Evolutionary conservation across 352 stramenopile species (phyloP).

Genomic region (Globisporangium splendens): DNA sequence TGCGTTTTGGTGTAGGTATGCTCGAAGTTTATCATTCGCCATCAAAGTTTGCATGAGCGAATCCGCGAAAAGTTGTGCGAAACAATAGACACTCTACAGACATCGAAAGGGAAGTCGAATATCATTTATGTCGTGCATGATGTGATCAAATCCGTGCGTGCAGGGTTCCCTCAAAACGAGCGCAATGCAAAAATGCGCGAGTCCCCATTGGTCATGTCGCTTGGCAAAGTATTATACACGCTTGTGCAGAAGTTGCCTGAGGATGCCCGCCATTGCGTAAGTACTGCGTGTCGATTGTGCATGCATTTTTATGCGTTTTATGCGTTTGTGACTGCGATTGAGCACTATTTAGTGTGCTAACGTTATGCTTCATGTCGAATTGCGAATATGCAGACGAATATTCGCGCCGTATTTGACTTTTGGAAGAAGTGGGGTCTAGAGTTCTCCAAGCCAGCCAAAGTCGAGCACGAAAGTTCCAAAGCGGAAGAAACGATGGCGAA

Average conservation of each 20-base stretch:
- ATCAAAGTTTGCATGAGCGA: slow-evolving; percentile 63
- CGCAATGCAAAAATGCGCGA: slow-evolving; percentile 76
- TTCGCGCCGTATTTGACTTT: slow-evolving; percentile 75
- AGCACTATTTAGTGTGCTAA: slow-evolving; percentile 1
- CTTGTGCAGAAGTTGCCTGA: slow-evolving; percentile 59
- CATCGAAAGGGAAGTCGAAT: slow-evolving; percentile 65
- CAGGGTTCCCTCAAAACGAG: slow-evolving; percentile 62
- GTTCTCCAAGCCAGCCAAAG: slow-evolving; percentile 35
- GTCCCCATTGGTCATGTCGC: slow-evolving; percentile 56
- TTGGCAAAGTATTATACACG: slow-evolving; percentile 62
- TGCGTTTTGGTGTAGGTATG: slow-evolving; percentile 43
- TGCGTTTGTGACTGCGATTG: not conserved
- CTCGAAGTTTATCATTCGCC: slow-evolving; percentile 81
- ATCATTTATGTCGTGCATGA: slow-evolving; percentile 85
- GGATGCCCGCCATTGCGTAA: slow-evolving; percentile 64
- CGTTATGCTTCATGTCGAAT: not conserved
- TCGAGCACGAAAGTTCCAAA: slow-evolving; percentile 22
- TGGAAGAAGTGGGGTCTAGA: slow-evolving; percentile 82
- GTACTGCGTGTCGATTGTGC: slow-evolving; percentile 16
- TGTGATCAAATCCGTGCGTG: slow-evolving; percentile 73
- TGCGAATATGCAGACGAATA: slow-evolving; percentile 39
- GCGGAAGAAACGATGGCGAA: slow-evolving; percentile 44
- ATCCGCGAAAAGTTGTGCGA: slow-evolving; percentile 69
- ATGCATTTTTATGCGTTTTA: not conserved
- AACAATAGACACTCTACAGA: slow-evolving; percentile 59